Percentiles rank a stretch among this genome's conserved stretches.
phyloP scores from a whole-genome alignment of 1,139 yeast species.

The Yamadazyma diddensiae region DNA sequence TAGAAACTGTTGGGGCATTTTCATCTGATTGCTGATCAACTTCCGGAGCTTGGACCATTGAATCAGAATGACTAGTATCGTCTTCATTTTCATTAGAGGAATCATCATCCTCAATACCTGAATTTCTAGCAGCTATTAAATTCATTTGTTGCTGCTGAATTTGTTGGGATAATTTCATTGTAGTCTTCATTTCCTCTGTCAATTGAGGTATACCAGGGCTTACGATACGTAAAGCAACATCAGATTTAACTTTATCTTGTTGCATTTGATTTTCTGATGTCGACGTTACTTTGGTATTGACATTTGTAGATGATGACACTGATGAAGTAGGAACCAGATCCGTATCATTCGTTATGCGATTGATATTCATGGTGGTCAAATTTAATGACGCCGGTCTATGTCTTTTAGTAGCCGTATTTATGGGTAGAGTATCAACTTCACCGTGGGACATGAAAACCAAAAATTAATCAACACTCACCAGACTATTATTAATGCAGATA shows the following conservation, averaged over 20 bases:
- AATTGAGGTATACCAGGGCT: conserved; percentile 50
- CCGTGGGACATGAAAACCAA: conserved; percentile 16
- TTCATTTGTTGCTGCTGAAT: conserved; percentile 49
- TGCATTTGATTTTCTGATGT: background rate
- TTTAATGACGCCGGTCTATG: conserved; percentile 27
- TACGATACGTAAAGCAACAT: conserved; percentile 38
- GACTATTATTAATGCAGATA: background rate
- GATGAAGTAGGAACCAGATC: background rate
- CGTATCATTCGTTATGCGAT: conserved; percentile 5
- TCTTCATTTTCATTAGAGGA: background rate
- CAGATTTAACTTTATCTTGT: conserved; percentile 9
- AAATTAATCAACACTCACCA: conserved; percentile 1
- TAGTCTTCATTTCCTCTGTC: conserved; percentile 45
- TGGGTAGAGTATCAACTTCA: conserved; percentile 17
- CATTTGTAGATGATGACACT: background rate
- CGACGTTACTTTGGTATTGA: background rate
- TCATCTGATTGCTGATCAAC: background rate
- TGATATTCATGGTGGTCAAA: conserved; percentile 11
- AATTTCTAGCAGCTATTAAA: conserved; percentile 41
- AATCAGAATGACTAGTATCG: background rate
- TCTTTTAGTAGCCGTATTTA: conserved; percentile 11
- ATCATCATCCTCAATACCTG: conserved; percentile 9
- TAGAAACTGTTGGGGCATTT: background rate
- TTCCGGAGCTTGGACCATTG: background rate
- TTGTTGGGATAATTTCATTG: conserved; percentile 42